Base-by-base conservation (phyloP, 306 rosid species). In the Casuarina equisetifolia region DNA sequence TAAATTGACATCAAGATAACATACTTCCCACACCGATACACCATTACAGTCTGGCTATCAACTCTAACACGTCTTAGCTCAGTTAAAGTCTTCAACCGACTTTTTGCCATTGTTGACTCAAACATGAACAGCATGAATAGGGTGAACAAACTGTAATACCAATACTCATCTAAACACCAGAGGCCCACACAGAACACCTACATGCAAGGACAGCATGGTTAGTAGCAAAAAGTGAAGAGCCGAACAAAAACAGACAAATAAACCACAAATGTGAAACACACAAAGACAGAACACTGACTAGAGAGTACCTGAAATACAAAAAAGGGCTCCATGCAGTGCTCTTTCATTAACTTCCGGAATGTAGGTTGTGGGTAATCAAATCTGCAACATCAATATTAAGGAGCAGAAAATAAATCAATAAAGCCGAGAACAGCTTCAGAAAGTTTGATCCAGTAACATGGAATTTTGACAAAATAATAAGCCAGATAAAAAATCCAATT, bases 111-210 rank as follows among this genome's bases (percentile, higher is more conserved):
- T 76, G 99, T 92, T 50, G 99, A 93, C 89, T 96, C 99, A 59
- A 96, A 96, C 98, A 96, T 88, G 69, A 96, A 92, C 78, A 96
- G 82, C 99, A 96, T 96, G 80, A 90, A 91, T 38, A 96, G 94
- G 32, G 99, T 96, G 83, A 96, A 96, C 89, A 96, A 79, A 84
- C 99, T 96, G 87, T 96, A 96, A 85, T 96, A 96, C 99, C 99
- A 96, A 87, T 90, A 96, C 83, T 92, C 99, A 75, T 96, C 99
- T 91, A 96, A 83, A 85, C 99, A 96, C 99, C 99, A 96, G 64
- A 96, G 97, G 49, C 99, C 99, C 85, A 96, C 99, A 78, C 98
- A 96, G 85, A 96, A 96, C 74, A 96, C 99, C 99, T 96, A 76
- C 72, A 74, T 43, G 59, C 17, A 75, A 42, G 55, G 73, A 70